Base-by-base conservation (phyloP, 768 basidiomycete genomes). In the Suillus subalutaceus region DNA sequence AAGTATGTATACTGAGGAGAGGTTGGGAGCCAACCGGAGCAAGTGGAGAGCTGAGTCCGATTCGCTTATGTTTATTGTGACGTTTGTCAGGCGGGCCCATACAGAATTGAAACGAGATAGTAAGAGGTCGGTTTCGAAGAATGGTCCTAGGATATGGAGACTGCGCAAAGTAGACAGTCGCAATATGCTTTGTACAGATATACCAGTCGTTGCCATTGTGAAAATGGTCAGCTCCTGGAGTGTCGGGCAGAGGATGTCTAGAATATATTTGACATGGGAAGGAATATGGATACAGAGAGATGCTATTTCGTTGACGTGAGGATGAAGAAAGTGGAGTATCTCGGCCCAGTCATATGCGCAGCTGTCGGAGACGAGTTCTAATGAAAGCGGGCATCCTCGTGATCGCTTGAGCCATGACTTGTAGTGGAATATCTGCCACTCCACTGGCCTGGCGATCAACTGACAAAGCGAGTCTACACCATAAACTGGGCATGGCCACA, bases 401-500 rank as follows among this genome's bases (percentile, higher is more conserved):
- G 72, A 60, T n/a, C 72, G 67, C 6, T 74, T n/a, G 32, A 56
- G 55, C 55, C 55, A 56, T 6, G 20, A 20, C 1, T 37, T 43
- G 37, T 73, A 73, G 43, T 53, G 64, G 30, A 65, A 71, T 20
- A 64, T 12, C 26, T 58, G 59, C 38, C 63, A 65, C 40, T 64
- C 66, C 65, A 64, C 35, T 35, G 35, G 5, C 4, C 9, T 6
- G 3, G n/a, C 35, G 9, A 4, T 48, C 41, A 26, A 20, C 62
- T 15, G 12, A 55, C 38, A 75, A 59, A 16, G 40, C 67, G 6
- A 87, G 82, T 0, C 80, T 78, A 13, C 81, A 80, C 86, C 86
- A 87, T 40, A 87, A 71, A 62, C 73, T 77, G 8, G 85, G 82
- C 0, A 80, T 81, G 4, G 73, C 71, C 13, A 75, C 53, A 32